These are phyloP conservation scores for Orychophragmus violaceus DNA, from an alignment of 345 rosid species.

Conservation along the genomic window DNA sequence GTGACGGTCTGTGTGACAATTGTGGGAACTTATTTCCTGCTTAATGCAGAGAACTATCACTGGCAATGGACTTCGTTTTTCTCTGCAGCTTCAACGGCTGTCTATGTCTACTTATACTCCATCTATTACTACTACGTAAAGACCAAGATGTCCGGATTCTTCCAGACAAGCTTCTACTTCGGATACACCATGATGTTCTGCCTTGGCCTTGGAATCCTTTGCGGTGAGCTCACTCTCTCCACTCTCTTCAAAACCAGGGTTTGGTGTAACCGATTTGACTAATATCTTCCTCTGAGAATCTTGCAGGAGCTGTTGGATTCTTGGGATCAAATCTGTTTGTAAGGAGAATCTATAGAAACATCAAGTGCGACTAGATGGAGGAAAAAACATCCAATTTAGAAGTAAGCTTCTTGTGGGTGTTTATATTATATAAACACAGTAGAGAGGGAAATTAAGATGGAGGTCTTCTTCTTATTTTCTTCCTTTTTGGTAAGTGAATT, in stretches of 20 bases:
- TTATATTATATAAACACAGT: slow-evolving; percentile 22
- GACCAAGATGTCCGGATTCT: slow-evolving; percentile 96
- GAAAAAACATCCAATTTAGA: slow-evolving; percentile 3
- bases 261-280: not conserved
- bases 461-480: not conserved
- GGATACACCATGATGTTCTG: slow-evolving; percentile 97
- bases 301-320: slow-evolving; percentile 87
- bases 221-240: slow-evolving; percentile 54
- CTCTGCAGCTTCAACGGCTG: slow-evolving; percentile 94
- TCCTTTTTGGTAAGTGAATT: slow-evolving; percentile 19
- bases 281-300: not conserved
- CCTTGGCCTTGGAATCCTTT: slow-evolving; percentile 87
- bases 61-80: slow-evolving; percentile 98
- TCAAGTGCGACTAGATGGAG: slow-evolving; percentile 70
- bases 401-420: slow-evolving; percentile 18
- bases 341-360: slow-evolving; percentile 95
- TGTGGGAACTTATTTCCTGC: slow-evolving; percentile 86
- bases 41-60: slow-evolving; percentile 93
- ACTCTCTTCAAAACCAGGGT: not conserved
- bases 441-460: not conserved
- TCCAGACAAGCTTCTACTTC: slow-evolving; percentile 95
- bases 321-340: slow-evolving; percentile 88
- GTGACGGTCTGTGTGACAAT: slow-evolving; percentile 94
- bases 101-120: slow-evolving; percentile 83
- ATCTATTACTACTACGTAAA: slow-evolving; percentile 81